Evolutionary conservation across 192 early-diverging fungal genomes (phyloP), one percentile per base, ranked within the genome.

Genomic region (Entrophospora sp.): DNA sequence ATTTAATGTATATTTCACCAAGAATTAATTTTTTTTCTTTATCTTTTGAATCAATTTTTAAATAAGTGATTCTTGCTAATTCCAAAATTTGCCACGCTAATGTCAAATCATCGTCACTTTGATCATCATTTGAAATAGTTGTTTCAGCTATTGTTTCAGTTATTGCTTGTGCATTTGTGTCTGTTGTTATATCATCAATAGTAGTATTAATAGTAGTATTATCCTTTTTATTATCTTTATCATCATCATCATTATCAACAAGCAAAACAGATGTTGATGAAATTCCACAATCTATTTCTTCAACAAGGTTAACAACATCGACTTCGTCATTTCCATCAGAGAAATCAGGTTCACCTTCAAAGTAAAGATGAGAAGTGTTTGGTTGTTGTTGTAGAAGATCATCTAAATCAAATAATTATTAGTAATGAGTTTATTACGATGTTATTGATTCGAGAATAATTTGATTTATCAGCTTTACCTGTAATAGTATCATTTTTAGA

Each of bases 41-140:
- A 6, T n/a, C n/a, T n/a, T n/a, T n/a, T n/a, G 63, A 66, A 8
- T 73, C 80, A n/a, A 62, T 61, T 31, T 87, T 83, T 57, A 78
- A 73, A 43, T 88, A 91, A 5, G 91, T 87, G 1, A 93, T 75
- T 24, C 93, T 86, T 12, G 90, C 90, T 16, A 91, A 64, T 61
- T 95, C 93, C 49, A 95, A 76, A 12, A 87, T 83, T 45, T 91
- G 85, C 93, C 93, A 95, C 0, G 93, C 93, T 5, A 86, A 74
- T 20, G 81, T 78, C 34, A 90, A 83, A 68, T 91, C 87, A 51
- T 89, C 89, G 6, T 75, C 73, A 2, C 73, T 78, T 0, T 73
- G 77, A 4, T 78, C 77, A 5, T 72, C 80, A 4, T 71, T 66
- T n/a, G n/a, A n/a, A n/a, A n/a, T n/a, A n/a, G n/a, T n/a, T n/a